phyloP scores from a whole-genome alignment of 306 rosid genomes.

The Albizia julibrissin region DNA sequence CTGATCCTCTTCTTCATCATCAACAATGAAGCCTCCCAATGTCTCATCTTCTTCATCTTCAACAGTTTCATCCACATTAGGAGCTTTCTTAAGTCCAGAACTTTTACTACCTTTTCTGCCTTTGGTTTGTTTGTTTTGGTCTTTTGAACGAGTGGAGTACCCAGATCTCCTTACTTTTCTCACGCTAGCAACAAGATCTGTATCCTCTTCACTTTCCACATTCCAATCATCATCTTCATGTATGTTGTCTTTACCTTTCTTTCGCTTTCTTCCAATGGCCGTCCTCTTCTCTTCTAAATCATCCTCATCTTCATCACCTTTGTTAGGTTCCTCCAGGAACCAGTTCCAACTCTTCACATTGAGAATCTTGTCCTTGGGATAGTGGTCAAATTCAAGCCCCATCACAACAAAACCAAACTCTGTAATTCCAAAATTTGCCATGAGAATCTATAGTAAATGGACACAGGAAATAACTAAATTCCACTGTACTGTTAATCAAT shows the following conservation, averaged over 20 bases:
- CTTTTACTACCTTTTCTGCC: constrained; percentile 30
- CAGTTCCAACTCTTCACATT: constrained; percentile 69
- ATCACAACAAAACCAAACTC: constrained; percentile 79
- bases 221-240: constrained; percentile 75
- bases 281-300: constrained; percentile 38
- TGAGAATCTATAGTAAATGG: background rate
- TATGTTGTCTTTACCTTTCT: constrained; percentile 35
- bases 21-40: constrained; percentile 74
- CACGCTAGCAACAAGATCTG: constrained; percentile 41
- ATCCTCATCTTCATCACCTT: constrained; percentile 49
- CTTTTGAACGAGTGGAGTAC: constrained; percentile 68
- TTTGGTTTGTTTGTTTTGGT: constrained; percentile 22
- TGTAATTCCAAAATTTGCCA: constrained; percentile 41
- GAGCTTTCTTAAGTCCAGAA: constrained; percentile 42
- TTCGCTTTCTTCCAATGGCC: constrained; percentile 50
- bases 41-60: constrained; percentile 56
- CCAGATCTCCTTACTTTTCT: constrained; percentile 47
- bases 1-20: constrained; percentile 47
- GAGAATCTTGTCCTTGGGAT: constrained; percentile 61
- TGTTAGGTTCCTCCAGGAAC: constrained; percentile 71
- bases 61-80: constrained; percentile 27
- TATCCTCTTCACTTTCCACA: constrained; percentile 65
- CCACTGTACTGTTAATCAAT: background rate
- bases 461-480: background rate
- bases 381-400: constrained; percentile 81